These are phyloP conservation scores for Cubamyces lactineus DNA, from an alignment of 768 basidiomycete genomes.

Conservation along the genomic window DNA sequence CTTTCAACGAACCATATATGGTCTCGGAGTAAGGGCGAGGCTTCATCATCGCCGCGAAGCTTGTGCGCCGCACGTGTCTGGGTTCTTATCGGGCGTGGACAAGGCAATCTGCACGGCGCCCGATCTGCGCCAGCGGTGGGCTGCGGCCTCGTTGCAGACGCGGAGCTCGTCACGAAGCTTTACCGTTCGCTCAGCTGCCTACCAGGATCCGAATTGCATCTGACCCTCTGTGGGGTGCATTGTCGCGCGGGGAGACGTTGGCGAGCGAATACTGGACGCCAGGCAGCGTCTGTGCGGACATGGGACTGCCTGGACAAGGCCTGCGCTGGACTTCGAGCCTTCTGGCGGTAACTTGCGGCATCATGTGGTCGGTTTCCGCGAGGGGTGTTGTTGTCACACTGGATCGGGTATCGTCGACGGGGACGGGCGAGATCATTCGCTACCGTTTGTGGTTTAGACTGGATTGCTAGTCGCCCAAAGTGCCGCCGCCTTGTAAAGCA, in stretches of 20 bases:
- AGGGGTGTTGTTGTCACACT: constrained; percentile 1
- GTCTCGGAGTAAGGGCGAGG: constrained; percentile 7
- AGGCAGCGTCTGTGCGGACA: constrained; percentile 10
- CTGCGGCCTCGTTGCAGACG: constrained; percentile 10
- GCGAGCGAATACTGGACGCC: neutral
- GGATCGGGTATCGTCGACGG: constrained; percentile 18
- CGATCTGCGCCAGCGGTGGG: constrained; percentile 13
- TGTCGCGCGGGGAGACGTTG: neutral
- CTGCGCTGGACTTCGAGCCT: constrained; percentile 10
- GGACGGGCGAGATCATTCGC: constrained; percentile 15
- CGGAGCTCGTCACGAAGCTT: constrained; percentile 15
- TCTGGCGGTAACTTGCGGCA: constrained; percentile 22
- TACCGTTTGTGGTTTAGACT: constrained; percentile 25
- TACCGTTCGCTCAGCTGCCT: constrained; percentile 13
- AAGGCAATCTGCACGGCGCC: constrained; percentile 27
- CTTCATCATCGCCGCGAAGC: constrained; percentile 22
- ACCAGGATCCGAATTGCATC: constrained; percentile 21
- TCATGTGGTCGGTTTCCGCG: constrained; percentile 19
- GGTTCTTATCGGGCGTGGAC: constrained; percentile 25
- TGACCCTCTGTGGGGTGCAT: constrained; percentile 5
- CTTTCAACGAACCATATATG: neutral
- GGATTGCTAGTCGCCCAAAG: constrained; percentile 14
- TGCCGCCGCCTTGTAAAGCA: neutral
- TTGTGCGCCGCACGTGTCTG: constrained; percentile 14
- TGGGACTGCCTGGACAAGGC: constrained; percentile 13